These are phyloP conservation scores for Brachypodium distachyon DNA, from an alignment of 202 grass and related monocot species.

Conservation along the genomic window DNA sequence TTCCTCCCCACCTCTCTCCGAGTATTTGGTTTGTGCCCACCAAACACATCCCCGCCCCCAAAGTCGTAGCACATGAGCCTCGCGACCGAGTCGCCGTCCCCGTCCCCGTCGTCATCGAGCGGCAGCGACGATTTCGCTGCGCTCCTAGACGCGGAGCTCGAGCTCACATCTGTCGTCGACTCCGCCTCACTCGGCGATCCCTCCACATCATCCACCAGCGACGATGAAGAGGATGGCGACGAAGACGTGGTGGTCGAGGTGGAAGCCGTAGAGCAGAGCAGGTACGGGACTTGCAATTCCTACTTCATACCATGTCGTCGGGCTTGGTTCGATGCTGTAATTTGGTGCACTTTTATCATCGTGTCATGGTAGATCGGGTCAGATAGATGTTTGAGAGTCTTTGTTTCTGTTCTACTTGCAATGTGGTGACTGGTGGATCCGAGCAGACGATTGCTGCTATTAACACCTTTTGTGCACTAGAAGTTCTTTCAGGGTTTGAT, in stretches of 20 bases:
- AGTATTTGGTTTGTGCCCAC: too few species aligned
- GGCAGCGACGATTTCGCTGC: slow-evolving; percentile 62
- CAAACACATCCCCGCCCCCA: not conserved
- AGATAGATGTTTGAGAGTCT: not conserved
- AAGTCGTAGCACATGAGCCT: slow-evolving; percentile 41
- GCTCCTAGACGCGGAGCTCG: slow-evolving; percentile 57
- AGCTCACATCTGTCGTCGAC: slow-evolving; percentile 33
- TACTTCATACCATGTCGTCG: not conserved
- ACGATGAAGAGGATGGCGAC: slow-evolving; percentile 3
- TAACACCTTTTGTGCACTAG: not conserved
- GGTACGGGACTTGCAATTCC: not conserved
- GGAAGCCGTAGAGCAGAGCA: slow-evolving; percentile 2
- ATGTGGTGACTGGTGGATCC: not conserved
- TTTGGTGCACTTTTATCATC: not conserved
- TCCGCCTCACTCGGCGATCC: not conserved
- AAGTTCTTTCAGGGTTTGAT: slow-evolving; percentile 1
- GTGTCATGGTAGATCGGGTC: not conserved
- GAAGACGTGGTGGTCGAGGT: slow-evolving; percentile 4
- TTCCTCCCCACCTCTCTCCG: too few species aligned
- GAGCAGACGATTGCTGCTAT: not conserved
- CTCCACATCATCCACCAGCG: not conserved
- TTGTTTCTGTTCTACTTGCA: not conserved
- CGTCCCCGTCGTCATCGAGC: slow-evolving; percentile 54
- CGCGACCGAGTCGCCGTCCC: slow-evolving; percentile 41
- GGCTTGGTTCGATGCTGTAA: too few species aligned